Percentiles rank a stretch among this genome's conserved stretches.
Evolutionary conservation across 1,284 basidiomycete genomes (phyloP).

Genomic region (Farysia itapuensis): DNA sequence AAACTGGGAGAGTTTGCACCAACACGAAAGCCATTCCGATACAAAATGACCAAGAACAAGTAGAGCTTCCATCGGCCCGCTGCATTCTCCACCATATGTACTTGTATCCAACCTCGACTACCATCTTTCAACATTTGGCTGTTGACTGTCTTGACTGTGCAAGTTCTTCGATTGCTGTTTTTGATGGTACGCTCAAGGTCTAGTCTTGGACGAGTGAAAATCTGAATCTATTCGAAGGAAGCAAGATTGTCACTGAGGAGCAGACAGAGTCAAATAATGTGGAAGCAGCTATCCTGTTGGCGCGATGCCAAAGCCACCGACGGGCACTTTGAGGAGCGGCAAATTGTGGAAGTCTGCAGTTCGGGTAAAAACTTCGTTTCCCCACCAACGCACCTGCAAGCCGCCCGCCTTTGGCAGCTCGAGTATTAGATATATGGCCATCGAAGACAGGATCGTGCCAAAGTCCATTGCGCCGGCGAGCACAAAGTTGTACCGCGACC

Average conservation of each 20-base stretch:
- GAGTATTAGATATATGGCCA: conserved; percentile 31
- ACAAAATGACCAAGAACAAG: conserved; percentile 53
- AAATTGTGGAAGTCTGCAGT: conserved; percentile 24
- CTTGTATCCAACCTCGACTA: too few species aligned
- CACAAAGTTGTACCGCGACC: conserved; percentile 61
- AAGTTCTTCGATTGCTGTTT: too few species aligned
- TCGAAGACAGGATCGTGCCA: conserved; percentile 56
- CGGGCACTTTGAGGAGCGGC: conserved; percentile 8
- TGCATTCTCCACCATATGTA: too few species aligned
- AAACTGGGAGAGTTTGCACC: conserved; percentile 93
- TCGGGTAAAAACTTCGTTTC: conserved; percentile 47
- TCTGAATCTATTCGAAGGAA: too few species aligned
- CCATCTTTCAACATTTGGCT: too few species aligned
- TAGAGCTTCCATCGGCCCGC: conserved; percentile 8
- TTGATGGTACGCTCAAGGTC: too few species aligned
- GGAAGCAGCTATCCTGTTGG: conserved; percentile 5
- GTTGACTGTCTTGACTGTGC: too few species aligned
- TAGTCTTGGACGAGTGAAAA: too few species aligned
- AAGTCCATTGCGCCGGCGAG: conserved; percentile 59
- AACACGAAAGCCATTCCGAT: conserved; percentile 69
- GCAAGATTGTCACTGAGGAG: too few species aligned
- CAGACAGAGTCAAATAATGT: too few species aligned
- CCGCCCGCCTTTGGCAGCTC: conserved; percentile 27
- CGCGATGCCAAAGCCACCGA: conserved; percentile 19
- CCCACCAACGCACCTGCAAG: conserved; percentile 44